Percentiles rank a stretch among this genome's conserved stretches.
phyloP scores from a whole-genome alignment of 2,329 filamentous ascomycete genomes.

The Monosporascus sp. region DNA sequence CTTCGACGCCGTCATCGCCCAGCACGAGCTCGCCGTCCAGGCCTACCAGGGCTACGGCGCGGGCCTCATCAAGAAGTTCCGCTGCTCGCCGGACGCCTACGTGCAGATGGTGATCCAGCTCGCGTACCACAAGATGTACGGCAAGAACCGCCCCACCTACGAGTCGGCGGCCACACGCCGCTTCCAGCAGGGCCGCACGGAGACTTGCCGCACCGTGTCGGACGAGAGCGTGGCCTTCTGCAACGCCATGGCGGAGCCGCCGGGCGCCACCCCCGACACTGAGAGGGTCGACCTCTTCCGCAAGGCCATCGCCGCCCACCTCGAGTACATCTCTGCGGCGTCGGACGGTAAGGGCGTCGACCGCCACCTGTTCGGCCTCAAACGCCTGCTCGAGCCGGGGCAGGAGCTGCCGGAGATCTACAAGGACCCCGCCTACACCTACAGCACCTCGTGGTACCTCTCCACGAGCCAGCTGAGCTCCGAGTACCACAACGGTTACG shows the following conservation, averaged over 20 bases:
- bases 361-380: conserved; percentile 92
- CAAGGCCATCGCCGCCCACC: conserved; percentile 72
- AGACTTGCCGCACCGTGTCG: conserved; percentile 88
- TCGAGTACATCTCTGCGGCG: conserved; percentile 86
- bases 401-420: conserved; percentile 80
- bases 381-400: conserved; percentile 76
- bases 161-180: conserved; percentile 91
- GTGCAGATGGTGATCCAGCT: conserved; percentile 99
- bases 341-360: conserved; percentile 92
- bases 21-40: conserved; percentile 89
- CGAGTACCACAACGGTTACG: conserved; percentile 98
- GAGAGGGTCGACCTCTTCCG: conserved; percentile 71
- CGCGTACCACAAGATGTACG: conserved; percentile 98
- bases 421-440: conserved; percentile 77
- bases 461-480: conserved; percentile 85
- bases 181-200: conserved; percentile 93
- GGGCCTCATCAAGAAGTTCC: conserved; percentile 98
- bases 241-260: conserved; percentile 71
- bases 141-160: conserved; percentile 95
- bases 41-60: conserved; percentile 98
- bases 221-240: conserved; percentile 91
- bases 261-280: conserved; percentile 53
- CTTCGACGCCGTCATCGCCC: conserved; percentile 74
- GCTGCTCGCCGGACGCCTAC: conserved; percentile 94
- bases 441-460: conserved; percentile 85